These are phyloP conservation scores for Phytophthora boehmeriae DNA, from an alignment of 352 stramenopile species.

Conservation along the genomic window DNA sequence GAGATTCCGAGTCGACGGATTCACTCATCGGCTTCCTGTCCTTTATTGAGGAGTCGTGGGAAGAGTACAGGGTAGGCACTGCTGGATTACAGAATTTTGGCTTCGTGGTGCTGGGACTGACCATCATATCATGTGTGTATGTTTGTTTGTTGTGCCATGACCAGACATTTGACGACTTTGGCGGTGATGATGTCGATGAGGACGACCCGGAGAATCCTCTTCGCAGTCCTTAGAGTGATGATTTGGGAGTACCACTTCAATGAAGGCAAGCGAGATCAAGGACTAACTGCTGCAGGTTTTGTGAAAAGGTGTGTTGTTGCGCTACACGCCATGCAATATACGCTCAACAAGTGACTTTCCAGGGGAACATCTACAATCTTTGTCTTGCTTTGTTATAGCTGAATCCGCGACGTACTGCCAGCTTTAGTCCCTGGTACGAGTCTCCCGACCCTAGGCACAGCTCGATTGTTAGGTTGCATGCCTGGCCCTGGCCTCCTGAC, in stretches of 20 bases:
- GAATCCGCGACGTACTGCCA: background rate
- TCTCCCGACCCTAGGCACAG: conserved; percentile 62
- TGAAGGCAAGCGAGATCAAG: conserved; percentile 14
- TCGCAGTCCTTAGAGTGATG: conserved; percentile 16
- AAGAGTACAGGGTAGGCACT: conserved; percentile 59
- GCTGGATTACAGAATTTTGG: background rate
- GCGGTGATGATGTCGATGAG: conserved; percentile 24
- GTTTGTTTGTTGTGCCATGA: background rate
- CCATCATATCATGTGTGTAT: too few relatives aligned
- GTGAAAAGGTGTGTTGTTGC: conserved; percentile 7
- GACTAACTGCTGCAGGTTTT: conserved; percentile 1
- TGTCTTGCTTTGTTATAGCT: conserved; percentile 15
- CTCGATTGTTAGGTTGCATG: conserved; percentile 23
- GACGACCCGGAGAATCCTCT: conserved; percentile 33
- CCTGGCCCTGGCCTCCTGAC: conserved; percentile 28
- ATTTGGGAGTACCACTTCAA: conserved; percentile 10
- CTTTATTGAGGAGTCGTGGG: conserved; percentile 71
- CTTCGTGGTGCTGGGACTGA: background rate
- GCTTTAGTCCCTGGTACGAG: conserved; percentile 58
- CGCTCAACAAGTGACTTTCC: conserved; percentile 15
- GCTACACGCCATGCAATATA: conserved; percentile 25
- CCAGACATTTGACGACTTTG: conserved; percentile 40
- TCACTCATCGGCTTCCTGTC: conserved; percentile 61
- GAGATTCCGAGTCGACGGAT: conserved; percentile 53
- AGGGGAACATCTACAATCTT: conserved; percentile 2